These are phyloP conservation scores for Arbutus unedo DNA, from an alignment of 148 eudicot species.

Conservation along the genomic window DNA sequence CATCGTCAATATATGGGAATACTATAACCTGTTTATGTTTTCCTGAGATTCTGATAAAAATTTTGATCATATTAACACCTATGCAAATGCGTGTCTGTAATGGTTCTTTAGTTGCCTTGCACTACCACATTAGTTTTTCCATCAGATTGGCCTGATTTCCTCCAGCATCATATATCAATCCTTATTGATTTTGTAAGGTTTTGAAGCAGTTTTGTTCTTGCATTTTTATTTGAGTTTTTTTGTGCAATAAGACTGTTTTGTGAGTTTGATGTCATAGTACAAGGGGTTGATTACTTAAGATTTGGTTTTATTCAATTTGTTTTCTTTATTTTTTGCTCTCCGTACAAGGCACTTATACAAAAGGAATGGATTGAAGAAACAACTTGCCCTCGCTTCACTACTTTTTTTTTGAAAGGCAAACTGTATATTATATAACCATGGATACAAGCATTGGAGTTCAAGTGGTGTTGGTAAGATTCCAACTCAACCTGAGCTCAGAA, in stretches of 20 bases:
- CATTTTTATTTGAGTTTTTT: neutral
- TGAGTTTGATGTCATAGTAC: neutral
- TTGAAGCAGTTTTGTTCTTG: neutral
- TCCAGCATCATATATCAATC: neutral
- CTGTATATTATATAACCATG: no score
- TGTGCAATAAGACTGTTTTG: neutral
- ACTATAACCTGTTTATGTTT: neutral
- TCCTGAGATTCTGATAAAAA: neutral
- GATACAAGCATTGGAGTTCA: no score
- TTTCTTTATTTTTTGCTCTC: conserved; percentile 15
- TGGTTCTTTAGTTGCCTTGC: neutral
- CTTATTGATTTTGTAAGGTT: neutral
- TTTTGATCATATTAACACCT: neutral
- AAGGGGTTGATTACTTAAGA: neutral
- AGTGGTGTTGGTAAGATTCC: no score
- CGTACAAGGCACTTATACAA: conserved; percentile 71
- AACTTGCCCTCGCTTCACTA: conserved; percentile 84
- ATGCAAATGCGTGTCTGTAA: neutral
- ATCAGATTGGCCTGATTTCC: neutral
- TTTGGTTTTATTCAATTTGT: neutral
- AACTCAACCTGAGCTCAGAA: no score
- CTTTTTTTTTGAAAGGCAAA: no score
- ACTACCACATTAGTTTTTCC: neutral
- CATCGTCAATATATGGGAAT: neutral
- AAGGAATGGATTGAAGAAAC: conserved; percentile 97